Evolutionary conservation across 352 stramenopile genomes (phyloP).

Genomic region (Phytophthora pluvialis): DNA sequence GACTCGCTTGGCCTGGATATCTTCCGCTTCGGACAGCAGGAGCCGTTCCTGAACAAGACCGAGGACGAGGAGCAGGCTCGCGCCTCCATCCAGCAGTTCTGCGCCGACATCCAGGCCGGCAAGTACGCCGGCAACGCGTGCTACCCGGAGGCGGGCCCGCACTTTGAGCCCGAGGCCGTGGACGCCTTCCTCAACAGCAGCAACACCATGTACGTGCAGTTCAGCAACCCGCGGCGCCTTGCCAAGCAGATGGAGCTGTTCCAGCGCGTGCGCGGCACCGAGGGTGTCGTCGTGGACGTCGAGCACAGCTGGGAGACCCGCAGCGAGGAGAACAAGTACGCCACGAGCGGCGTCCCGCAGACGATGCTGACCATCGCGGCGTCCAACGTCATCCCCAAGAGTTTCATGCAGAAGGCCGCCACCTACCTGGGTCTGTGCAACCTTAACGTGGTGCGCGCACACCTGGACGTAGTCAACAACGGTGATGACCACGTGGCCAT

Average conservation of each 20-base stretch:
- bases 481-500: constrained; percentile 73
- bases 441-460: constrained; percentile 94
- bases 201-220: constrained; percentile 88
- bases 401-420: constrained; percentile 80
- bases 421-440: constrained; percentile 93
- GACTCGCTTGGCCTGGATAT: constrained; percentile 87
- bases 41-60: constrained; percentile 71
- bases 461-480: constrained; percentile 94
- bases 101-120: constrained; percentile 78
- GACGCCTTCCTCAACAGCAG: constrained; percentile 71
- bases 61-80: constrained; percentile 65
- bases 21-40: constrained; percentile 84
- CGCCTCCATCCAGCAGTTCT: constrained; percentile 66
- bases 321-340: constrained; percentile 85
- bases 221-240: constrained; percentile 77
- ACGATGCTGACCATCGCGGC: constrained; percentile 88
- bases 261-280: constrained; percentile 68
- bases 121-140: constrained; percentile 62
- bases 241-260: constrained; percentile 77
- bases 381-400: constrained; percentile 86
- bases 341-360: constrained; percentile 50
- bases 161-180: constrained; percentile 69
- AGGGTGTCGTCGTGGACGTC: constrained; percentile 73
- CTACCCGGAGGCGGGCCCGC: constrained; percentile 60
- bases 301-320: constrained; percentile 86